Evolutionary conservation across 257 asterid genomes (phyloP), one percentile per base, ranked within the genome.

Genomic region (Nyctanthes arbortristis): DNA sequence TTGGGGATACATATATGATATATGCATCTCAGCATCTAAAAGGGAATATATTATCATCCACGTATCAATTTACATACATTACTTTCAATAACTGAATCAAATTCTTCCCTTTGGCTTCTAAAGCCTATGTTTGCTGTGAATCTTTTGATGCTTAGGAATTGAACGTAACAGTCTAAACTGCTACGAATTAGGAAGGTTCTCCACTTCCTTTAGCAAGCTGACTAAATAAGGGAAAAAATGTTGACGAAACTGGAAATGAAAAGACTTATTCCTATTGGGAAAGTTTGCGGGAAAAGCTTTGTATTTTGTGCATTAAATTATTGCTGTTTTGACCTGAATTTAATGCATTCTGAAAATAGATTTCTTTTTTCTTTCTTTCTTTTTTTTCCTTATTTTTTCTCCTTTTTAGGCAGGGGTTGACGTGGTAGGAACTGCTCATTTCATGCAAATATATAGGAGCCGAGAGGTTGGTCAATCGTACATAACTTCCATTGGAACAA

Each of bases 381-480:
- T n/a, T n/a, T n/a, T n/a, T n/a, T n/a, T n/a, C n/a, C n/a, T n/a
- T n/a, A n/a, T n/a, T n/a, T n/a, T n/a, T n/a, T n/a, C n/a, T n/a
- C n/a, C n/a, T n/a, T 81, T 80, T 37, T 84, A 90, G 97, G 87
- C 78, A 72, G 85, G 72, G 31, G 47, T 35, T 70, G 87, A 73
- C 63, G 66, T 39, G 45, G 83, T 69, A 28, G 91, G 79, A 69
- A 65, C 80, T 49, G 84, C 90, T 56, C 80, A 83, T 22, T 91
- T 81, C 73, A 73, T 78, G 92, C 96, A 91, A 87, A 86, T 93
- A 72, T 93, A 91, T 66, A 72, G 96, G 73, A 91, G 99, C 70
- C 84, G 97, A 22, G 99, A 93, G 74, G 97, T 91, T 67, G 99
- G 99, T 31, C 96, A 93, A 78, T 91, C 96, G 1, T 93, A 91